Percentiles rank a stretch among this genome's conserved stretches.
These are phyloP conservation scores for Psophocarpus tetragonolobus DNA, from an alignment of 306 rosid species.

Conservation along the genomic window DNA sequence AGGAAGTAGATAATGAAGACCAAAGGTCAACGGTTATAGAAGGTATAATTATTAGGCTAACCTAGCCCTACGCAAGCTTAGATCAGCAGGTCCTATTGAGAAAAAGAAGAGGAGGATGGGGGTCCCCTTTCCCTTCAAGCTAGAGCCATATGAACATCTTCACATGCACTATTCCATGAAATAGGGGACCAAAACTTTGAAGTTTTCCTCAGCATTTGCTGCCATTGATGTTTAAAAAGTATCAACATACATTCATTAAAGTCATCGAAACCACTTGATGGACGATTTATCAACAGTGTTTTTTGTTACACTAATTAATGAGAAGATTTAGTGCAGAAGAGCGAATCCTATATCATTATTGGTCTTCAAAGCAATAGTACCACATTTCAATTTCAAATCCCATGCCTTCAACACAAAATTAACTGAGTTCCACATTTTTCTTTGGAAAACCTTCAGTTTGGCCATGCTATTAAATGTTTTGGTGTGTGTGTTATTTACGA, in stretches of 20 bases:
- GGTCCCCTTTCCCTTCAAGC: background rate
- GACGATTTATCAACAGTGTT: background rate
- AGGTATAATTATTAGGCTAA: background rate
- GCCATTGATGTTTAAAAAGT: background rate
- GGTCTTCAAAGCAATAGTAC: background rate
- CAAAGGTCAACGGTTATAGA: background rate
- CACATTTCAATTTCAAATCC: background rate
- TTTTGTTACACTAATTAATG: constrained; percentile 26
- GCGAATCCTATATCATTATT: constrained; percentile 30
- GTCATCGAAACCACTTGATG: constrained; percentile 19
- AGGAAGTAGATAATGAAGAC: background rate
- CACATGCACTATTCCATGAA: constrained; percentile 29
- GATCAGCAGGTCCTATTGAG: background rate
- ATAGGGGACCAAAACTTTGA: constrained; percentile 31
- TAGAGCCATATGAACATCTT: constrained; percentile 23
- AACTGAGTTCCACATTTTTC: background rate
- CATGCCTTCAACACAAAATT: background rate
- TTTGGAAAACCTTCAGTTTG: background rate
- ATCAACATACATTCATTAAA: constrained; percentile 13
- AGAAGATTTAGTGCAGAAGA: constrained; percentile 26
- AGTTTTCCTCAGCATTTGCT: constrained; percentile 17
- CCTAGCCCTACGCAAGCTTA: background rate
- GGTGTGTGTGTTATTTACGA: too few relatives aligned
- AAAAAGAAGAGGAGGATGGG: background rate
- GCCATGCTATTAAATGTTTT: background rate